Evolutionary conservation across 371 early-diverging fungal species (phyloP).

Genomic region (Mucor velutinosus): DNA sequence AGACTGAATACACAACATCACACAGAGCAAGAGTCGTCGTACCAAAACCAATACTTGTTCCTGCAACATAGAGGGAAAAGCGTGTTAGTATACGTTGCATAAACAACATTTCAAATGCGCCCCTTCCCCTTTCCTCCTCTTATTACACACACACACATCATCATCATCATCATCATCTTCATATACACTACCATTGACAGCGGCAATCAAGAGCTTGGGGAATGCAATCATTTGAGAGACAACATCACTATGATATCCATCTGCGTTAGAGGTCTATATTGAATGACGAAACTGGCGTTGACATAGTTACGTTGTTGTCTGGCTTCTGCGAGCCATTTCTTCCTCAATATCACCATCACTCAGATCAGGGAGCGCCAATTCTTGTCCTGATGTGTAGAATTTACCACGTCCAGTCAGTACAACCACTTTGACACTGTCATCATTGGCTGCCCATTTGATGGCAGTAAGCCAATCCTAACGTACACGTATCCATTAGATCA

Average conservation of each 20-base stretch:
- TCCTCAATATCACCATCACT: conserved; percentile 35
- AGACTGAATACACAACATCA: conserved; percentile 68
- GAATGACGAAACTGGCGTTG: too few relatives aligned
- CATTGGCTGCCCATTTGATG: conserved; percentile 55
- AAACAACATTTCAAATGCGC: background rate
- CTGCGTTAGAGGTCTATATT: background rate
- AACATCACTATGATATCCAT: conserved; percentile 38
- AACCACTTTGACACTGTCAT: conserved; percentile 57
- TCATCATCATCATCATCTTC: background rate
- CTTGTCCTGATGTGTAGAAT: conserved; percentile 71
- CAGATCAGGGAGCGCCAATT: conserved; percentile 44
- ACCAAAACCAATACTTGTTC: conserved; percentile 75
- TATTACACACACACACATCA: background rate
- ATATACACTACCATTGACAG: conserved; percentile 62
- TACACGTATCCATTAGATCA: background rate
- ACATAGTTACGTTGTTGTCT: conserved; percentile 24
- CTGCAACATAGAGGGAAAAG: conserved; percentile 21
- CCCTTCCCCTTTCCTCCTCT: background rate
- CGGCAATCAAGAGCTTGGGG: conserved; percentile 73
- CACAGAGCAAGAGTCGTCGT: conserved; percentile 69
- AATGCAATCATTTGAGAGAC: conserved; percentile 62
- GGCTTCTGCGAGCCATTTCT: conserved; percentile 25
- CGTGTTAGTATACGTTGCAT: background rate
- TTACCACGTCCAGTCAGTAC: conserved; percentile 72
- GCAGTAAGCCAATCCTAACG: conserved; percentile 63